Base-by-base conservation (phyloP, 768 basidiomycete species). In the Mycena epipterygia region DNA sequence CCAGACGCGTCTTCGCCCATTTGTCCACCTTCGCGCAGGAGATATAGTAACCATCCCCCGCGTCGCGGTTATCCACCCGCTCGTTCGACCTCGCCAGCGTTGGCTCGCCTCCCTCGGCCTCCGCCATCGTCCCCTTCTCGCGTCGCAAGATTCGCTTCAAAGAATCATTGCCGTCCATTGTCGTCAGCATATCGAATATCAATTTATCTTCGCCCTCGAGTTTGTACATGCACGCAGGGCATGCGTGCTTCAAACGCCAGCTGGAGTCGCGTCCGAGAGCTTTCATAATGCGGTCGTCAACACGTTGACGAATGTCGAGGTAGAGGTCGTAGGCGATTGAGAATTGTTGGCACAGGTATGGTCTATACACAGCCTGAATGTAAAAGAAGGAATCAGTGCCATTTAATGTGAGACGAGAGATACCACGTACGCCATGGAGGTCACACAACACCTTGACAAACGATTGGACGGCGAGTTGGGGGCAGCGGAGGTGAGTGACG, bases 151-250 rank as follows among this genome's bases (percentile, higher is more conserved):
- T 39, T 19, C 72, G 74, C 44, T 75, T 72, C 17, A 73, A 39
- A 4, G 78, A 79, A 37, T 77, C 68, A 62, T 79, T 78, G 12
- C 77, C 75, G 48, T 80, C 79, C 53, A 78, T 72, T 27, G 69
- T 65, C 29, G 74, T 32, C 32, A 78, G 67, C 41, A 74, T 71
- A 1, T 58, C 32, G 33, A 74, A 75, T 1, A 48, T 46, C 11
- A 80, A 64, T n/a, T n/a, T n/a, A n/a, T n/a, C n/a, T n/a, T n/a
- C n/a, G n/a, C n/a, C n/a, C n/a, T n/a, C n/a, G n/a, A 78, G 74
- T 61, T 75, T 67, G 56, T 77, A 75, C 13, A 46, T 72, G 58
- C 79, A 80, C 7, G 73, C 42, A 2, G 80, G 77, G 56, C 79
- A 80, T 7, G 74, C 61, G 51, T 80, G 56, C 46, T 65, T 46